Conservation (phyloP, 2,329 filamentous ascomycete species). For the Penicillium fuscoglaucum region DNA sequence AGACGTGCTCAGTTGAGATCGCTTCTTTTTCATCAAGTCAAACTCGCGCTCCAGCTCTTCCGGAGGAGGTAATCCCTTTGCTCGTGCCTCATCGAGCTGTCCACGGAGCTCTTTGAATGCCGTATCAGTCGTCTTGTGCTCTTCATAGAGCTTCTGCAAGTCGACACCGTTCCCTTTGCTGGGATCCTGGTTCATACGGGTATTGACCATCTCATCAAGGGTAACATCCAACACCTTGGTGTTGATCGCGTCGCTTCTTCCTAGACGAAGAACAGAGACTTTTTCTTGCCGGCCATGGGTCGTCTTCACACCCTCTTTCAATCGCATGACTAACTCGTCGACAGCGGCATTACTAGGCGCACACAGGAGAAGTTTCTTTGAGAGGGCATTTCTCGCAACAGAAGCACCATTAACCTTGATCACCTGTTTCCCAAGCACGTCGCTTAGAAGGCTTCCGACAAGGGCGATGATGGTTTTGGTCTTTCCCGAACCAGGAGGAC, state of each 20-base stretch:
- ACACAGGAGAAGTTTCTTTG: constrained; percentile 91
- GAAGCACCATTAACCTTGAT: constrained; percentile 48
- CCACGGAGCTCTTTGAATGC: constrained; percentile 70
- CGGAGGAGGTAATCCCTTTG: constrained; percentile 47
- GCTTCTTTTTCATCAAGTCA: constrained; percentile 73
- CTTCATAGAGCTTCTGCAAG: constrained; percentile 67
- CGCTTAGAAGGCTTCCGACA: constrained; percentile 79
- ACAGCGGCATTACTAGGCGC: constrained; percentile 98
- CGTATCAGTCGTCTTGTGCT: constrained; percentile 62
- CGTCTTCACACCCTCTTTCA: constrained; percentile 84
- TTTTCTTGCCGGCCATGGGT: constrained; percentile 69
- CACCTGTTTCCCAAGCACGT: constrained; percentile 52
- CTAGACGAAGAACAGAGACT: constrained; percentile 84
- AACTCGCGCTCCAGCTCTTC: constrained; percentile 69
- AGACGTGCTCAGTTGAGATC: constrained; percentile 71
- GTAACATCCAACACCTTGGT: constrained; percentile 85
- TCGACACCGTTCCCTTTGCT: constrained; percentile 51
- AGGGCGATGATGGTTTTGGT: constrained; percentile 98
- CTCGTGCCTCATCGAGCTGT: constrained; percentile 67
- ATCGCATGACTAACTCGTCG: constrained; percentile 88
- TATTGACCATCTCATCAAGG: constrained; percentile 84
- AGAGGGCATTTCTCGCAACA: constrained; percentile 37
- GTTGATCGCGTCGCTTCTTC: constrained; percentile 90
- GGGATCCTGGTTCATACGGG: constrained; percentile 58
- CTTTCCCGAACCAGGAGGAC: constrained; percentile 93